These are phyloP conservation scores for Mycosphaerelloides madeirae DNA, from an alignment of 2,329 filamentous ascomycete genomes.

Conservation along the genomic window DNA sequence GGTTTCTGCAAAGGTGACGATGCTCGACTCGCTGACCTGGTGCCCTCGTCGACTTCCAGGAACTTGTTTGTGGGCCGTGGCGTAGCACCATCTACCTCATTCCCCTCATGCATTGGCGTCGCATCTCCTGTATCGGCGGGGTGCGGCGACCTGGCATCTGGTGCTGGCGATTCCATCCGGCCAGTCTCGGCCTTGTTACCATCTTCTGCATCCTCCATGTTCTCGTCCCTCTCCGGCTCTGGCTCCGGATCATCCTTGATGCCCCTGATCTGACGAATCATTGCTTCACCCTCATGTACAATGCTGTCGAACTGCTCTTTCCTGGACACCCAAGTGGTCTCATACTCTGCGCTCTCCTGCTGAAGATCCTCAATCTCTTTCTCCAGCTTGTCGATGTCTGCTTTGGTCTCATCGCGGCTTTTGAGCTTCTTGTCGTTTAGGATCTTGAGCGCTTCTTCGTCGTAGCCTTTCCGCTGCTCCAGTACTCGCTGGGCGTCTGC, in stretches of 20 bases:
- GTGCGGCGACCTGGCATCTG: slow-evolving; percentile 33
- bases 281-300: slow-evolving; percentile 82
- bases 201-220: slow-evolving; percentile 44
- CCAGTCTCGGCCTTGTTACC: slow-evolving; percentile 40
- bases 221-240: slow-evolving; percentile 63
- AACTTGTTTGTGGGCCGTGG: slow-evolving; percentile 26
- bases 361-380: slow-evolving; percentile 85
- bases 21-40: slow-evolving; percentile 18
- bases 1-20: slow-evolving; percentile 21
- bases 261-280: slow-evolving; percentile 80
- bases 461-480: slow-evolving; percentile 75
- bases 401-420: slow-evolving; percentile 76
- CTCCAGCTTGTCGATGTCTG: slow-evolving; percentile 73
- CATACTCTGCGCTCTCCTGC: slow-evolving; percentile 76
- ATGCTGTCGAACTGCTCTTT: slow-evolving; percentile 82
- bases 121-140: slow-evolving; percentile 25
- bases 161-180: slow-evolving; percentile 42
- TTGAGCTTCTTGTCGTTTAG: slow-evolving; percentile 73
- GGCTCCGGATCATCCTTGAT: slow-evolving; percentile 93
- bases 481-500: slow-evolving; percentile 71
- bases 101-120: slow-evolving; percentile 37
- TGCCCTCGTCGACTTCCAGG: slow-evolving; percentile 26
- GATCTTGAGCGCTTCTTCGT: slow-evolving; percentile 82
- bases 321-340: slow-evolving; percentile 76
- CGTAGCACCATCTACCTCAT: slow-evolving; percentile 13